Evolutionary conservation across 352 stramenopile species (phyloP).

Genomic region (Globisporangium okanoganense): DNA sequence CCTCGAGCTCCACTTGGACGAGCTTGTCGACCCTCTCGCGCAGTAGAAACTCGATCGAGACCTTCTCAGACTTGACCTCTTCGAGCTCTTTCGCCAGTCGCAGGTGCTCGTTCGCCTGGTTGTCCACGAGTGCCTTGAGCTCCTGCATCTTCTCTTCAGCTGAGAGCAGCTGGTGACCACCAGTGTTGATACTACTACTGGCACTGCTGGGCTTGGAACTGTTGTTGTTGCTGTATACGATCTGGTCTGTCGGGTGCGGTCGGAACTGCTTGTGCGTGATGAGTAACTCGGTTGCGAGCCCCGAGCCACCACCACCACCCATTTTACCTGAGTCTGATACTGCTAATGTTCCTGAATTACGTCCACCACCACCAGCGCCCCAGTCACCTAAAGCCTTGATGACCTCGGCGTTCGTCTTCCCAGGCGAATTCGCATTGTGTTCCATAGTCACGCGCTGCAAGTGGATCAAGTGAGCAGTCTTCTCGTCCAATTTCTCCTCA

Average conservation of each 20-base stretch:
- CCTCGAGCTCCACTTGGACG: conserved; percentile 78
- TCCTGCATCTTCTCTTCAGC: conserved; percentile 86
- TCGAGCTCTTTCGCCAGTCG: conserved; percentile 77
- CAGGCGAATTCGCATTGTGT: conserved; percentile 62
- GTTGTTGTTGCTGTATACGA: conserved; percentile 40
- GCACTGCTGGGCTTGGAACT: conserved; percentile 13
- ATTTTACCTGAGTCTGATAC: neutral
- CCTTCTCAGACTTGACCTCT: conserved; percentile 86
- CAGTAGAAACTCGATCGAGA: conserved; percentile 84
- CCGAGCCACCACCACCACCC: neutral
- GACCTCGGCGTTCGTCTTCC: conserved; percentile 56
- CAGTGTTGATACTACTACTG: conserved; percentile 4
- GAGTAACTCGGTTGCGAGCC: conserved; percentile 34
- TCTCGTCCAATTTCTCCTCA: conserved; percentile 93
- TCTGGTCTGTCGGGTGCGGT: conserved; percentile 35
- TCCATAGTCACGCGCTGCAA: conserved; percentile 91
- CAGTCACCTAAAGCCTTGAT: conserved; percentile 66
- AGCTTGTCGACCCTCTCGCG: conserved; percentile 81
- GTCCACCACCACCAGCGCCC: conserved; percentile 17
- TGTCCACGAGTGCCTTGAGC: conserved; percentile 58
- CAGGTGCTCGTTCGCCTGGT: conserved; percentile 46
- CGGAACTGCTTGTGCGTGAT: conserved; percentile 71
- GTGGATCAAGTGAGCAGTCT: conserved; percentile 92
- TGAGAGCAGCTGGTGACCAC: conserved; percentile 19
- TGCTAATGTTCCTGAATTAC: neutral